Evolutionary conservation across 2,329 filamentous ascomycete species (phyloP).

Genomic region (Pseudocercospora cruenta): DNA sequence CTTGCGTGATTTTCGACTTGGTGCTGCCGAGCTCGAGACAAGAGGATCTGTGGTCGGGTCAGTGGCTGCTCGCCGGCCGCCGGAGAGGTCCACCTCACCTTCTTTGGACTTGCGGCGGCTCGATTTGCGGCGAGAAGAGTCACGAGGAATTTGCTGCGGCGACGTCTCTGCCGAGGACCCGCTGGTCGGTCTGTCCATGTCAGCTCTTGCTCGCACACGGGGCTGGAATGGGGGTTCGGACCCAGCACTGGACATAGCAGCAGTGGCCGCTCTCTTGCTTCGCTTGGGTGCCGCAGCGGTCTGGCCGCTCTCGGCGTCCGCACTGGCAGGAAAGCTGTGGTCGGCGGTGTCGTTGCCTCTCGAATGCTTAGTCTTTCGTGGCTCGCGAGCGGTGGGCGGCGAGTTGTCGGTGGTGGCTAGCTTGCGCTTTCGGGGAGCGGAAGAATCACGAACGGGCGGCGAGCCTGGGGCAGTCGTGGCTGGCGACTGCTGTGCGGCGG

Average conservation of each 20-base stretch:
- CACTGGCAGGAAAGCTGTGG: conserved; percentile 42
- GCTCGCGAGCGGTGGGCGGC: conserved; percentile 50
- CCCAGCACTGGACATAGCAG: conserved; percentile 75
- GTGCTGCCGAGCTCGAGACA: conserved; percentile 37
- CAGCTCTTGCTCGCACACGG: conserved; percentile 23
- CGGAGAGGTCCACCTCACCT: conserved; percentile 44
- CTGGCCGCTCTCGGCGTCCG: conserved; percentile 20
- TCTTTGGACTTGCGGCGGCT: conserved; percentile 69
- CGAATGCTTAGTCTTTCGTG: conserved; percentile 62
- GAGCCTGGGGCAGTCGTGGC: conserved; percentile 46
- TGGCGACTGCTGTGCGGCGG: conserved; percentile 38
- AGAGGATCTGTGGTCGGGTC: conserved; percentile 41
- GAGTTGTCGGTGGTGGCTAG: conserved; percentile 57
- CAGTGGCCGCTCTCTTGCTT: conserved; percentile 49
- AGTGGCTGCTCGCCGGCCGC: conserved; percentile 12
- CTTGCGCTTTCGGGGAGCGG: conserved; percentile 72
- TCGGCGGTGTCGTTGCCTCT: conserved; percentile 48
- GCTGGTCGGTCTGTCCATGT: conserved; percentile 59
- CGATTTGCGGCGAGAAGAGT: conserved; percentile 72
- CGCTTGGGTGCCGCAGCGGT: conserved; percentile 59
- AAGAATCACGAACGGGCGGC: conserved; percentile 52
- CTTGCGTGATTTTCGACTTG: conserved; percentile 39
- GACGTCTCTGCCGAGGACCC: conserved; percentile 67
- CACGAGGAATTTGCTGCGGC: conserved; percentile 57
- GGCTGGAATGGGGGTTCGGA: conserved; percentile 47